These are phyloP conservation scores for Craspedostauros australis DNA, from an alignment of 108 stramenopile genomes.

Conservation along the genomic window DNA sequence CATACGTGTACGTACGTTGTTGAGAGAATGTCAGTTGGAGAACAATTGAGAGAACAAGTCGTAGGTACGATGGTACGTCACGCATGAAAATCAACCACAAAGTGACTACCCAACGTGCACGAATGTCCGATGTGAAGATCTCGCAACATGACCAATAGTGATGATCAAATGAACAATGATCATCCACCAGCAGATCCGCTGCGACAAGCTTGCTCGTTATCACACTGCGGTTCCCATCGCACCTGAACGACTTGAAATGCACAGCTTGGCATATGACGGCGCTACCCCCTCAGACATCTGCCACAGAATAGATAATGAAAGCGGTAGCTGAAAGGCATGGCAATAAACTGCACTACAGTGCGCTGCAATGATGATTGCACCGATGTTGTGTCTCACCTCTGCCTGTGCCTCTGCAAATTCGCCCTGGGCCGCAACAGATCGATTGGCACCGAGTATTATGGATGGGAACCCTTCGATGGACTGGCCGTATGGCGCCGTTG, in stretches of 20 bases:
- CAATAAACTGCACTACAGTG: not conserved
- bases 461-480: conserved; percentile 59
- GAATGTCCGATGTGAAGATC: too few relatives aligned
- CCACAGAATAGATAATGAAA: not conserved
- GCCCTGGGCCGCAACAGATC: conserved; percentile 49
- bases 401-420: conserved; percentile 87
- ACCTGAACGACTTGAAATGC: not conserved
- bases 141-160: too few relatives aligned
- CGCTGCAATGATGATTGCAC: not conserved
- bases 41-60: too few relatives aligned
- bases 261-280: not conserved
- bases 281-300: not conserved
- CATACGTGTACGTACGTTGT: conserved; percentile 1
- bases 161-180: too few relatives aligned
- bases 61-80: too few relatives aligned
- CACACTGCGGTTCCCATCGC: too few relatives aligned
- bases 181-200: too few relatives aligned
- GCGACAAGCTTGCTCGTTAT: too few relatives aligned
- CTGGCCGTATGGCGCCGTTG: conserved; percentile 37
- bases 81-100: too few relatives aligned
- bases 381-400: conserved; percentile 19
- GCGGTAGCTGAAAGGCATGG: not conserved
- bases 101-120: too few relatives aligned
- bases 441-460: conserved; percentile 54
- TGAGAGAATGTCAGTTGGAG: too few relatives aligned